phyloP scores from a whole-genome alignment of 1,284 basidiomycete species.

The Austroboletus niveus region DNA sequence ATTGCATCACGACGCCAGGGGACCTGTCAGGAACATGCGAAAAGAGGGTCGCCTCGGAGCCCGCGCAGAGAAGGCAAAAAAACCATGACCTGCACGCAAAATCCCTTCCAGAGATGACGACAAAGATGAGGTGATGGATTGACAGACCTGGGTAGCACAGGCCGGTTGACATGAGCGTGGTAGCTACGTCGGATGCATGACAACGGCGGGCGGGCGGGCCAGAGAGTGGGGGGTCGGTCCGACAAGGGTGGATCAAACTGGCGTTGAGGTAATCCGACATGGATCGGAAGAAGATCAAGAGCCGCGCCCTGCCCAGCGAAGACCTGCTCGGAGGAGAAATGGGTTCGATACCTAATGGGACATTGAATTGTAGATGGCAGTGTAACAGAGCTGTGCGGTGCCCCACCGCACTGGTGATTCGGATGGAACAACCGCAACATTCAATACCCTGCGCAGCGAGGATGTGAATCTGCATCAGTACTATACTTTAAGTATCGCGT shows the following conservation, averaged over 20 bases:
- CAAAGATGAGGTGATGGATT: constrained; percentile 28
- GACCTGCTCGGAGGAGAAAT: not conserved
- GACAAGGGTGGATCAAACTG: constrained; percentile 6
- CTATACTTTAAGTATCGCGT: too few relatives aligned
- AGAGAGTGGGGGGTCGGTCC: not conserved
- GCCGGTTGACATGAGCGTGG: constrained; percentile 15
- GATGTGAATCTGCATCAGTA: too few relatives aligned
- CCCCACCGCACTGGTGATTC: not conserved
- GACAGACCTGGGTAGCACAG: constrained; percentile 6
- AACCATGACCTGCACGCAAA: constrained; percentile 2
- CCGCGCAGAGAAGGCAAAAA: constrained; percentile 23
- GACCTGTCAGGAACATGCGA: constrained; percentile 25
- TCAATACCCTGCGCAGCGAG: too few relatives aligned
- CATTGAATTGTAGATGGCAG: not conserved
- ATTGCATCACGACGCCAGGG: constrained; percentile 27
- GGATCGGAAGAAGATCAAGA: not conserved
- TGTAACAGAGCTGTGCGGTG: not conserved
- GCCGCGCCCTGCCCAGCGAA: not conserved
- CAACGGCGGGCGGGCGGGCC: constrained; percentile 4
- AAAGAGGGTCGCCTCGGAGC: constrained; percentile 29
- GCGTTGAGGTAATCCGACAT: constrained; percentile 8
- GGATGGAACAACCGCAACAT: not conserved
- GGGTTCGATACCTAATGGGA: not conserved
- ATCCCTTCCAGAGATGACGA: constrained; percentile 10
- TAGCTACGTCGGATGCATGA: not conserved